These are phyloP conservation scores for Mycena haematopus DNA, from an alignment of 768 basidiomycete species.

Conservation along the genomic window DNA sequence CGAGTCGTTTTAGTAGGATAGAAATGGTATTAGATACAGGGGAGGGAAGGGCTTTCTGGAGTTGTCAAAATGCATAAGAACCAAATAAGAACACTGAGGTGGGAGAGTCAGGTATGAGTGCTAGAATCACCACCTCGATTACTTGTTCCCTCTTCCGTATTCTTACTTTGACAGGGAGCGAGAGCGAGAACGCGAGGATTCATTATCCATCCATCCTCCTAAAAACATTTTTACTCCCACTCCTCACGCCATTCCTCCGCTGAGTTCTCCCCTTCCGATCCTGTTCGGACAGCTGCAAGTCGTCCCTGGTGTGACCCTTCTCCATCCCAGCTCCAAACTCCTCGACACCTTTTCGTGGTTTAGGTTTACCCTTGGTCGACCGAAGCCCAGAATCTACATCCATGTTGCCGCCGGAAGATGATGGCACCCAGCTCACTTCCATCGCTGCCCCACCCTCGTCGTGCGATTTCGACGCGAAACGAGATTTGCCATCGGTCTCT, in stretches of 20 bases:
- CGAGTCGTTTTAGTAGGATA: no score
- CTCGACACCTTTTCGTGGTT: conserved; percentile 68
- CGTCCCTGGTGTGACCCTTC: conserved; percentile 65
- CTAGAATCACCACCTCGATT: no score
- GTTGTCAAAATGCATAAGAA: no score
- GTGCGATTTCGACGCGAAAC: conserved; percentile 29
- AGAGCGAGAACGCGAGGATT: no score
- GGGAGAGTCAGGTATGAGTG: no score
- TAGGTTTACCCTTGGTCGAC: conserved; percentile 39
- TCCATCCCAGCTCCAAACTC: conserved; percentile 90
- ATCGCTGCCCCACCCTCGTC: conserved; percentile 44
- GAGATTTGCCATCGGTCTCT: conserved; percentile 31
- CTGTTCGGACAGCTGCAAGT: conserved; percentile 58
- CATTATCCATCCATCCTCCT: conserved; percentile 18
- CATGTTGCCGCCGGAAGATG: conserved; percentile 37
- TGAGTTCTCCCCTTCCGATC: conserved; percentile 82
- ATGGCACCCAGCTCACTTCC: conserved; percentile 87
- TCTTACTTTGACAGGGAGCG: no score
- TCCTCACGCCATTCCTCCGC: conserved; percentile 79
- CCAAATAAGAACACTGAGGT: no score
- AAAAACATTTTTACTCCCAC: conserved; percentile 90
- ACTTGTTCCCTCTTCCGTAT: no score
- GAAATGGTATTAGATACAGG: no score
- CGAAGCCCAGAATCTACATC: conserved; percentile 42
- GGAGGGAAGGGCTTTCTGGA: no score